Conservation (phyloP, 768 basidiomycete species). For the Rhodotorula kratochvilovae region DNA sequence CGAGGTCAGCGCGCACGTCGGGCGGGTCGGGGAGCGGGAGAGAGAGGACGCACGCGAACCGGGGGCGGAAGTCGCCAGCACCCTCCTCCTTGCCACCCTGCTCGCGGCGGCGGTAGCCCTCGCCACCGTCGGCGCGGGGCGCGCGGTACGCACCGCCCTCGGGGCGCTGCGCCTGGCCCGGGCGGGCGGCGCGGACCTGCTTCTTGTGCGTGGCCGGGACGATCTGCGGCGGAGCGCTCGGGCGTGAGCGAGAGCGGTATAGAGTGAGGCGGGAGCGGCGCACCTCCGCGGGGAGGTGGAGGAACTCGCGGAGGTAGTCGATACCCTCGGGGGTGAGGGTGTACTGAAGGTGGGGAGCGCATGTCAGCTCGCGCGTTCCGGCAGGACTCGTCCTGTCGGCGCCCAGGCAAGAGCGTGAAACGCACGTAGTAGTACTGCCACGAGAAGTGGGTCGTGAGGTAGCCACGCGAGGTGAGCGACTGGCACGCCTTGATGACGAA, state of each 20-base stretch:
- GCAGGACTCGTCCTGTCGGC: no score
- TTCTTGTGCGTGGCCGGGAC: conserved; percentile 98
- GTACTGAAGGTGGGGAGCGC: conserved; percentile 52
- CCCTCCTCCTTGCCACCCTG: conserved; percentile 65
- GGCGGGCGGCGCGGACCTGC: conserved; percentile 78
- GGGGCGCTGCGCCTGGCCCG: conserved; percentile 66
- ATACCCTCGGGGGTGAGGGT: conserved; percentile 93
- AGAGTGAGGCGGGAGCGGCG: conserved; percentile 2
- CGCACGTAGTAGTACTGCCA: conserved; percentile 92
- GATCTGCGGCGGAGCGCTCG: conserved; percentile 63
- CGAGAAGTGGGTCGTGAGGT: conserved; percentile 97
- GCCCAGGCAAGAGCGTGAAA: background rate
- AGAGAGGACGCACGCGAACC: conserved; percentile 54
- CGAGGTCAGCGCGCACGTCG: background rate
- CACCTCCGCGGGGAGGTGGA: conserved; percentile 44
- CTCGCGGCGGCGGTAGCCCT: conserved; percentile 68
- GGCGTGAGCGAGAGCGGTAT: background rate
- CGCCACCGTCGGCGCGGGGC: conserved; percentile 61
- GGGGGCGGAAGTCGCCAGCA: conserved; percentile 82
- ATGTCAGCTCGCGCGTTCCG: background rate
- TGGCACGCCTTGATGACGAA: conserved; percentile 66
- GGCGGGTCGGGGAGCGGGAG: background rate
- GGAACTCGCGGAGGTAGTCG: conserved; percentile 91
- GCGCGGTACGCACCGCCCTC: conserved; percentile 73
- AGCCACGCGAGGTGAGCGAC: conserved; percentile 63